phyloP scores from a whole-genome alignment of 164 flowering plant genomes.

The Berberis thunbergii region DNA sequence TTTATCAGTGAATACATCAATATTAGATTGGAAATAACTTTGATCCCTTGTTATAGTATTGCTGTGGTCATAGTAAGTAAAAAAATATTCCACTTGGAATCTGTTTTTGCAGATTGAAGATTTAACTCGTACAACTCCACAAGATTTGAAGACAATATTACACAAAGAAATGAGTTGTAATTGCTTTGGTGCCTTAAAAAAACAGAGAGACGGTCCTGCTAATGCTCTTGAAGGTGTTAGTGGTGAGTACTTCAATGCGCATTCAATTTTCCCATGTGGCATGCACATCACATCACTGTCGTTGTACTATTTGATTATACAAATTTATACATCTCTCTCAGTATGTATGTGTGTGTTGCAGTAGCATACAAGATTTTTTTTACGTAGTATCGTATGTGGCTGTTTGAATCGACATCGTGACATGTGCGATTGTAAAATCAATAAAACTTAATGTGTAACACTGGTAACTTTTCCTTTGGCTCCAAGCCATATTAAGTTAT shows the following conservation, averaged over 20 bases:
- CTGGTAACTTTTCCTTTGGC: too few species aligned
- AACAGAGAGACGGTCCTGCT: slow-evolving; percentile 8
- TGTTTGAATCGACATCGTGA: too few species aligned
- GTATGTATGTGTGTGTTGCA: too few species aligned
- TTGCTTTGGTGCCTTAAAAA: slow-evolving; percentile 31
- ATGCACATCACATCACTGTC: not conserved
- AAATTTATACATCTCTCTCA: too few species aligned
- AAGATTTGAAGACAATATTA: not conserved
- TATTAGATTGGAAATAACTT: not conserved
- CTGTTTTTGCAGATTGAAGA: slow-evolving; percentile 4
- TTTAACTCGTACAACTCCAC: not conserved
- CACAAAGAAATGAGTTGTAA: slow-evolving; percentile 33
- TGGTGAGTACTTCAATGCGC: slow-evolving; percentile 18
- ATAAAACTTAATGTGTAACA: too few species aligned
- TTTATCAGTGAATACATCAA: too few species aligned
- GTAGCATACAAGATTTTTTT: too few species aligned
- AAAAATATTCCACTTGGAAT: too few species aligned
- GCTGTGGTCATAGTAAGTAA: not conserved
- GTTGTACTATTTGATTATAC: not conserved
- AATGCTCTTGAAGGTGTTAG: slow-evolving; percentile 9
- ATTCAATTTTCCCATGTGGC: not conserved
- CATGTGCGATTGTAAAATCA: too few species aligned
- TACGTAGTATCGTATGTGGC: too few species aligned
- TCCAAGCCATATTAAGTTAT: too few species aligned
- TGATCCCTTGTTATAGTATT: not conserved